Conservation (phyloP, 768 basidiomycete genomes). For the Suillus discolor region DNA sequence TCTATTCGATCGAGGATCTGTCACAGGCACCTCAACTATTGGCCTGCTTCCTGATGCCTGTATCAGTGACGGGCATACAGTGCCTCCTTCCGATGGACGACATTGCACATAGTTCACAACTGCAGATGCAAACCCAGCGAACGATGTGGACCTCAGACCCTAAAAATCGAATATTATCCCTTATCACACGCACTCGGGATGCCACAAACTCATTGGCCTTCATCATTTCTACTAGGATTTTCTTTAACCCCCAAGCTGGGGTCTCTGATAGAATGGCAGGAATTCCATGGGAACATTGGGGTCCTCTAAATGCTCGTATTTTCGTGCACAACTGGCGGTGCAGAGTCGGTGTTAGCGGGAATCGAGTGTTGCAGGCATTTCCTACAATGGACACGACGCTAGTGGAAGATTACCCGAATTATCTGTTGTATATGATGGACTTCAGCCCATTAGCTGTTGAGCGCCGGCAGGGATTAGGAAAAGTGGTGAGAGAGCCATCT, state of each 20-base stretch:
- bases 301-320: conserved; percentile 6
- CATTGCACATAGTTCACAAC: neutral
- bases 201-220: neutral
- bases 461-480: conserved; percentile 6
- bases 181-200: neutral
- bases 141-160: conserved; percentile 5
- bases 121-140: neutral
- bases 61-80: neutral
- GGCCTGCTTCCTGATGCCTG: neutral
- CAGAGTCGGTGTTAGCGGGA: conserved; percentile 6
- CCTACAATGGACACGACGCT: neutral
- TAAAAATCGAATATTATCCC: conserved; percentile 4
- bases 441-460: conserved; percentile 7
- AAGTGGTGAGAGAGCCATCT: conserved; percentile 5
- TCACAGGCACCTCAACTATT: neutral
- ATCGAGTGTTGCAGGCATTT: conserved; percentile 8
- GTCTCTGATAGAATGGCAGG: neutral
- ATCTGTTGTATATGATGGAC: conserved; percentile 1
- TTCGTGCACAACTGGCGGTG: neutral
- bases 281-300: conserved; percentile 9
- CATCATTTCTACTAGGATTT: conserved; percentile 4
- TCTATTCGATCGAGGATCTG: conserved; percentile 6
- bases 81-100: neutral
- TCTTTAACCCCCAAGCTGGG: neutral
- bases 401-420: neutral